Conservation (phyloP, 176 grass and related monocot species). For the Carex parvula region DNA sequence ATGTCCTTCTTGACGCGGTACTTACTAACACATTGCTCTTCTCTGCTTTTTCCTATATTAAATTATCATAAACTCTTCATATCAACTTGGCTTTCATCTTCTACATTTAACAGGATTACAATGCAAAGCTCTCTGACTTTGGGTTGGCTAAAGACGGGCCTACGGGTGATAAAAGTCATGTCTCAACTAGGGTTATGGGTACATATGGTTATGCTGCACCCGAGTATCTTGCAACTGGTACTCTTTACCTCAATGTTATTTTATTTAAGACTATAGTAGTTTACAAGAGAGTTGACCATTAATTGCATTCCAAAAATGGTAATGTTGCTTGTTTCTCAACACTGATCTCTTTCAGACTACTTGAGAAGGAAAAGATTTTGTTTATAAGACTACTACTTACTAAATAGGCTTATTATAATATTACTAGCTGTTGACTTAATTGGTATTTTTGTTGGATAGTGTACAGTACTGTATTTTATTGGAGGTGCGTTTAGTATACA, state of each 20-base stretch:
- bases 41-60: background rate
- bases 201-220: conserved; percentile 95
- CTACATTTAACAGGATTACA: conserved; percentile 61
- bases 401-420: conserved; percentile 5
- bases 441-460: background rate
- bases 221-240: conserved; percentile 93
- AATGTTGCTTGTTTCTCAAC: background rate
- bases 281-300: background rate
- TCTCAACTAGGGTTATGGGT: conserved; percentile 95
- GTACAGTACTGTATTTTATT: background rate
- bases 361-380: background rate
- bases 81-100: background rate
- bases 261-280: background rate
- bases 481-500: background rate
- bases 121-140: conserved; percentile 91
- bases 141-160: conserved; percentile 96
- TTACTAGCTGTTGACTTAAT: background rate
- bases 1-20: conserved; percentile 86
- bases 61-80: background rate
- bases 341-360: background rate
- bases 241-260: background rate
- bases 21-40: conserved; percentile 9
- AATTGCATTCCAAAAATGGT: background rate
- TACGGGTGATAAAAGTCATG: conserved; percentile 88
- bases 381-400: background rate